These are phyloP conservation scores for Scheffersomyces amazonensis DNA, from an alignment of 805 yeast species.

Conservation along the genomic window DNA sequence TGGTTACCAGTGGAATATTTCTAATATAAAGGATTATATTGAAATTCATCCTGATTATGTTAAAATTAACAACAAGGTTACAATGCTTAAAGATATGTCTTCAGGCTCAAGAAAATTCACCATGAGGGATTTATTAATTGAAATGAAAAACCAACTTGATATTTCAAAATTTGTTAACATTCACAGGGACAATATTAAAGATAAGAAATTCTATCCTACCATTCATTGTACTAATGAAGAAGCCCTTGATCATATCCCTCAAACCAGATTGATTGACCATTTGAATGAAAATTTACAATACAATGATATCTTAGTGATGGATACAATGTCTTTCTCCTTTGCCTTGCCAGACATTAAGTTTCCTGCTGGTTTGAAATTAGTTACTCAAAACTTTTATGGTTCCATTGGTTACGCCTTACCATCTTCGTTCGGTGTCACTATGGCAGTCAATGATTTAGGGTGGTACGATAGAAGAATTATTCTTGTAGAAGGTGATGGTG, in stretches of 20 bases:
- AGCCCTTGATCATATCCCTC: slow-evolving; percentile 16
- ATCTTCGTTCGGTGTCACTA: slow-evolving; percentile 76
- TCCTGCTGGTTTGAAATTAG: slow-evolving; percentile 48
- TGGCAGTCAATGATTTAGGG: slow-evolving; percentile 62
- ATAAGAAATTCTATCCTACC: slow-evolving; percentile 11
- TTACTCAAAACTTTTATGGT: slow-evolving; percentile 73
- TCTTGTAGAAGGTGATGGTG: slow-evolving; percentile 86
- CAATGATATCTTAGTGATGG: slow-evolving; percentile 72
- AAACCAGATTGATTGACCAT: slow-evolving; percentile 32
- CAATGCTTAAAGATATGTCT: slow-evolving; percentile 14
- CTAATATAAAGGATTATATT: slow-evolving; percentile 24
- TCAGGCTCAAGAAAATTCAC: slow-evolving; percentile 25
- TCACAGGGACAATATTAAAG: slow-evolving; percentile 12
- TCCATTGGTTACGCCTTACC: slow-evolving; percentile 91
- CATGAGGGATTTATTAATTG: slow-evolving; percentile 29
- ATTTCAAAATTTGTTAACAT: slow-evolving; percentile 7
- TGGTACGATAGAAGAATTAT: slow-evolving; percentile 51
- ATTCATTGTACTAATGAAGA: slow-evolving; percentile 5
- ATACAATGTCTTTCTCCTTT: slow-evolving; percentile 82
- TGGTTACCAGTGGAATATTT: slow-evolving; percentile 16
- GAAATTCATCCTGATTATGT: slow-evolving; percentile 43
- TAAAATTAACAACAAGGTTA: slow-evolving; percentile 27
- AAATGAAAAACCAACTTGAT: slow-evolving; percentile 21
- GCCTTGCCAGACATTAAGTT: slow-evolving; percentile 67
- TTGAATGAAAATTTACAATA: slow-evolving; percentile 44